Evolutionary conservation across 768 basidiomycete species (phyloP).

Genomic region (Boletus rubescentipes): DNA sequence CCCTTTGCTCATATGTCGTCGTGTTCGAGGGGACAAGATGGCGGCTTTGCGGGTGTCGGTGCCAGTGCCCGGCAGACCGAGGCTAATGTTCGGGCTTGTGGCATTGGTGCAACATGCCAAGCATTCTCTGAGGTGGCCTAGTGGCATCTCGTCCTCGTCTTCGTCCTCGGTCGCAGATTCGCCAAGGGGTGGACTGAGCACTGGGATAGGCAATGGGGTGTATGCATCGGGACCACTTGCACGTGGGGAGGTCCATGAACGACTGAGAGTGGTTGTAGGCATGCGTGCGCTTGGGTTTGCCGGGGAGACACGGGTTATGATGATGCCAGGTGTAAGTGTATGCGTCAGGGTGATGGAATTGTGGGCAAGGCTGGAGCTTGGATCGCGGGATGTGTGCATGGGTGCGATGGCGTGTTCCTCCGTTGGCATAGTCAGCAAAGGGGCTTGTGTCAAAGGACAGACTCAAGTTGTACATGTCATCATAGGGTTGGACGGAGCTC

Average conservation of each 20-base stretch:
- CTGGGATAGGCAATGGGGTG: conserved; percentile 9
- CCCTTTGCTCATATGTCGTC: conserved; percentile 22
- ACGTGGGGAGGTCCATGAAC: neutral
- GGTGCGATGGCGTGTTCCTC: neutral
- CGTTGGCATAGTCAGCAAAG: neutral
- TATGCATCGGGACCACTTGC: conserved; percentile 19
- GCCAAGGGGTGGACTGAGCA: conserved; percentile 20
- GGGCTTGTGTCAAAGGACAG: conserved; percentile 3
- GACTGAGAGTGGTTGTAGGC: conserved; percentile 9
- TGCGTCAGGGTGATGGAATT: conserved; percentile 10
- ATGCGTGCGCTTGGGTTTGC: conserved; percentile 4
- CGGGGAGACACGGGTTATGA: conserved; percentile 15
- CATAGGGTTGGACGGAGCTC: conserved; percentile 16
- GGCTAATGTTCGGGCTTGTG: too few species aligned
- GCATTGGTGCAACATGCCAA: neutral
- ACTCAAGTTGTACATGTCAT: conserved; percentile 1
- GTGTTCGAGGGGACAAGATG: neutral
- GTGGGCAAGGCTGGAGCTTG: conserved; percentile 1
- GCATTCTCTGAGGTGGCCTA: conserved; percentile 10
- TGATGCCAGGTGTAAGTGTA: conserved; percentile 19
- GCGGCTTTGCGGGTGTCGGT: too few species aligned
- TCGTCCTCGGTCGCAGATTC: conserved; percentile 7
- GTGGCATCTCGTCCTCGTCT: conserved; percentile 19
- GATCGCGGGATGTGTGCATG: neutral
- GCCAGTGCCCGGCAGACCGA: neutral